phyloP scores from a whole-genome alignment of 768 basidiomycete genomes.

The Scleroderma bovista region DNA sequence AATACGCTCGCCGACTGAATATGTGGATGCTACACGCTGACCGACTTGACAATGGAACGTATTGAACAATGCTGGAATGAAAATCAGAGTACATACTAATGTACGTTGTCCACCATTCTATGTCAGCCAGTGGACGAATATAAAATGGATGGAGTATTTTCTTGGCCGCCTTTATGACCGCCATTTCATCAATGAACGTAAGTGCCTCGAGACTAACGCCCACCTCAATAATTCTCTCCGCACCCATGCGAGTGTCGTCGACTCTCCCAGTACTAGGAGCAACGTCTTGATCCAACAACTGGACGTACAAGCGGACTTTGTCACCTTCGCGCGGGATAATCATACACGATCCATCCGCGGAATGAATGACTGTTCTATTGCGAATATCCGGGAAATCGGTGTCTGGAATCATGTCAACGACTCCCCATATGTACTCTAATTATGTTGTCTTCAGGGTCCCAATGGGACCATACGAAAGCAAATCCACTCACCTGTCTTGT shows the following conservation, averaged over 20 bases:
- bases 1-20: no score
- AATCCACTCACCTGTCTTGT: slow-evolving; percentile 40
- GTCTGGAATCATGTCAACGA: slow-evolving; percentile 64
- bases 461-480: no score
- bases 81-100: slow-evolving; percentile 39
- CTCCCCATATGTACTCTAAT: slow-evolving; percentile 77
- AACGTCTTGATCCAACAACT: no score
- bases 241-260: slow-evolving; percentile 49
- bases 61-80: background rate
- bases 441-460: slow-evolving; percentile 12
- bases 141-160: no score
- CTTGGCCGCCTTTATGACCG: slow-evolving; percentile 41
- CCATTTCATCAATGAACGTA: background rate
- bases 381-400: slow-evolving; percentile 78
- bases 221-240: slow-evolving; percentile 51
- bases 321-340: no score
- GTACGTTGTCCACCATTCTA: slow-evolving; percentile 74
- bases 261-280: no score
- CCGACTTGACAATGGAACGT: slow-evolving; percentile 44
- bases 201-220: slow-evolving; percentile 5
- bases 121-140: no score
- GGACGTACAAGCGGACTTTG: no score
- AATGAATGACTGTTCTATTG: slow-evolving; percentile 48
- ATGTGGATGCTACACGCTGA: no score
- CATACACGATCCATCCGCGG: no score